Evolutionary conservation across 768 basidiomycete species (phyloP).

Genomic region (Rhodotorula babjevae): DNA sequence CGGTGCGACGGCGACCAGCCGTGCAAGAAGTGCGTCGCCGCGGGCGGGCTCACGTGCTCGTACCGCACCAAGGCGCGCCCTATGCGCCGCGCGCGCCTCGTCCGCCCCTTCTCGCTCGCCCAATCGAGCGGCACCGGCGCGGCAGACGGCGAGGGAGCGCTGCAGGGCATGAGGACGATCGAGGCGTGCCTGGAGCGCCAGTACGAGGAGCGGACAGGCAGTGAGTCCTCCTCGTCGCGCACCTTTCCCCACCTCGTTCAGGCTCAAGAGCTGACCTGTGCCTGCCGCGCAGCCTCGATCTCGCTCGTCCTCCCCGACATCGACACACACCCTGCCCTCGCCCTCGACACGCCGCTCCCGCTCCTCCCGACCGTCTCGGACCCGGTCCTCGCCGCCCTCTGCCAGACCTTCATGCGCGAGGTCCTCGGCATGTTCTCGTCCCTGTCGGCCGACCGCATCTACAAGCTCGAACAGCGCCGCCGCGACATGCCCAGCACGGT

Average conservation of each 20-base stretch:
- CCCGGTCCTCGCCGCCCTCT: not conserved
- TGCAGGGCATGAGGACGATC: not conserved
- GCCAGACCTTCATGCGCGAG: slow-evolving; percentile 10
- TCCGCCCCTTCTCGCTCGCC: not conserved
- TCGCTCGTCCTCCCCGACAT: slow-evolving; percentile 7
- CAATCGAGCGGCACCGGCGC: not conserved
- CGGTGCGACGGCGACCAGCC: not conserved
- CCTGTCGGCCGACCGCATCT: not conserved
- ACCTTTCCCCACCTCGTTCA: too few species aligned
- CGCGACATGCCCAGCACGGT: not conserved
- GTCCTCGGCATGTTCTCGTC: slow-evolving; percentile 5
- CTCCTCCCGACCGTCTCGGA: not conserved
- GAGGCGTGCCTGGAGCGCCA: slow-evolving; percentile 1
- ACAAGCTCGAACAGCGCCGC: slow-evolving; percentile 3
- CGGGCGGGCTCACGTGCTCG: not conserved
- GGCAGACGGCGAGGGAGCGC: not conserved
- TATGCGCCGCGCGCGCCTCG: not conserved
- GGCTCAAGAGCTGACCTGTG: too few species aligned
- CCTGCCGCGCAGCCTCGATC: not conserved
- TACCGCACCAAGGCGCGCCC: slow-evolving; percentile 6
- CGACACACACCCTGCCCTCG: slow-evolving; percentile 5
- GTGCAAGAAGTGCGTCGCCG: not conserved
- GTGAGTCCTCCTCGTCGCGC: too few species aligned
- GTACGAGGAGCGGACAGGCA: not conserved
- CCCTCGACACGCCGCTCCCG: not conserved